A percentile compares a stretch with the other conserved stretches of the same genome.
These are phyloP conservation scores for Neltuma alba DNA, from an alignment of 306 rosid species.

Conservation along the genomic window DNA sequence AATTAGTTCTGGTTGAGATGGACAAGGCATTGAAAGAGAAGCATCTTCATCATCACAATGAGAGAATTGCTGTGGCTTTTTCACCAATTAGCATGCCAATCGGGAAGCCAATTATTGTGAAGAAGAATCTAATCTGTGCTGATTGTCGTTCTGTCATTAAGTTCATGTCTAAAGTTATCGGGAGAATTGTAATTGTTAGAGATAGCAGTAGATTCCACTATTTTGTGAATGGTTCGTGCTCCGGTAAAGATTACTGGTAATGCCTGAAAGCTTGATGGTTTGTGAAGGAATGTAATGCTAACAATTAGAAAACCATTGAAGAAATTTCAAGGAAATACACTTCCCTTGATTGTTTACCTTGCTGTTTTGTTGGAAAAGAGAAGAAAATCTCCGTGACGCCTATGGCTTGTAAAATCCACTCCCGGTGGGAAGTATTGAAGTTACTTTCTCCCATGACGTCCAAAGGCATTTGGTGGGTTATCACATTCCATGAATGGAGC, in stretches of 20 bases:
- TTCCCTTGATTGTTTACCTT: background rate
- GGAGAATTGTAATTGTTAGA: conserved; percentile 52
- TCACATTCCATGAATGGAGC: background rate
- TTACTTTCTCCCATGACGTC: background rate
- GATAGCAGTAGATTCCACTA: conserved; percentile 62
- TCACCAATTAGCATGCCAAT: conserved; percentile 42
- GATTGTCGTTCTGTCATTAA: conserved; percentile 64
- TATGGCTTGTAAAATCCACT: conserved; percentile 4
- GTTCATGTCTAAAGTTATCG: conserved; percentile 51
- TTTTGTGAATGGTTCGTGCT: conserved; percentile 54
- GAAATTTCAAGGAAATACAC: background rate
- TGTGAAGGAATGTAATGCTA: conserved; percentile 2
- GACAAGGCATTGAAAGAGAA: conserved; percentile 47
- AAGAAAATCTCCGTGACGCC: background rate
- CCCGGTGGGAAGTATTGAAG: background rate
- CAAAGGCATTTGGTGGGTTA: background rate
- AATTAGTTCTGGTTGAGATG: conserved; percentile 45
- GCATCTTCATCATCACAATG: conserved; percentile 60
- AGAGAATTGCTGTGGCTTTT: conserved; percentile 62
- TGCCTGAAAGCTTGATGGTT: conserved; percentile 15
- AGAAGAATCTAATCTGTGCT: conserved; percentile 59
- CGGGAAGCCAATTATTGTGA: conserved; percentile 56
- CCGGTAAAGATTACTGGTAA: conserved; percentile 64
- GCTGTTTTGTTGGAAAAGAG: conserved; percentile 14
- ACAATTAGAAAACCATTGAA: conserved; percentile 1